Evolutionary conservation across 2,329 filamentous ascomycete genomes (phyloP).

Genomic region (Curvularia sp.): DNA sequence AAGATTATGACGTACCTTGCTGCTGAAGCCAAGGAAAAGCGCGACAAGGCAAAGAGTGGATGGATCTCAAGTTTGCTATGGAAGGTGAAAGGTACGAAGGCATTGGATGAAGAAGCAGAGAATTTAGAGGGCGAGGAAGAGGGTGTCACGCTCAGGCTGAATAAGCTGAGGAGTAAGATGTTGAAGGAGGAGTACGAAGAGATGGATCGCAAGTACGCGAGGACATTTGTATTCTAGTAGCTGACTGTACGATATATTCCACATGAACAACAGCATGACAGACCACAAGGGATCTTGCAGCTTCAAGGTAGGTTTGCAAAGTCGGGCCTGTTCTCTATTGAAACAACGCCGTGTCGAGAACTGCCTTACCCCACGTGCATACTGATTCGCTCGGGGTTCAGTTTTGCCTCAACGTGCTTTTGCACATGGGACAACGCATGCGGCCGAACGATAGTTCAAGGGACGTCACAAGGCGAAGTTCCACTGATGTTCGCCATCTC

Average conservation of each 20-base stretch:
- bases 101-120: constrained; percentile 40
- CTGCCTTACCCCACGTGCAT: background rate
- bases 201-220: constrained; percentile 45
- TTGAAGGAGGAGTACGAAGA: constrained; percentile 46
- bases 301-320: background rate
- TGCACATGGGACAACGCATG: background rate
- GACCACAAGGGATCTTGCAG: background rate
- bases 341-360: background rate
- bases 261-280: background rate
- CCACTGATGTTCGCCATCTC: background rate
- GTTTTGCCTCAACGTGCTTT: background rate
- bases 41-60: constrained; percentile 30
- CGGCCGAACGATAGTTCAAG: background rate
- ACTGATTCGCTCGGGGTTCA: background rate
- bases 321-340: background rate
- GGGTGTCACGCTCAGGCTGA: constrained; percentile 43
- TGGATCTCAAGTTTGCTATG: constrained; percentile 31
- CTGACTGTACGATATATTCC: constrained; percentile 6
- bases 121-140: constrained; percentile 46
- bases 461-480: constrained; percentile 1
- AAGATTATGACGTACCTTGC: constrained; percentile 75
- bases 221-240: constrained; percentile 46
- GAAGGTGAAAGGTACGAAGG: constrained; percentile 37
- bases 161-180: constrained; percentile 45
- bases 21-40: constrained; percentile 51